Evolutionary conservation across 139 green algal species (phyloP), one percentile per base, ranked within the genome.

Genomic region (Nannochloris sp.): DNA sequence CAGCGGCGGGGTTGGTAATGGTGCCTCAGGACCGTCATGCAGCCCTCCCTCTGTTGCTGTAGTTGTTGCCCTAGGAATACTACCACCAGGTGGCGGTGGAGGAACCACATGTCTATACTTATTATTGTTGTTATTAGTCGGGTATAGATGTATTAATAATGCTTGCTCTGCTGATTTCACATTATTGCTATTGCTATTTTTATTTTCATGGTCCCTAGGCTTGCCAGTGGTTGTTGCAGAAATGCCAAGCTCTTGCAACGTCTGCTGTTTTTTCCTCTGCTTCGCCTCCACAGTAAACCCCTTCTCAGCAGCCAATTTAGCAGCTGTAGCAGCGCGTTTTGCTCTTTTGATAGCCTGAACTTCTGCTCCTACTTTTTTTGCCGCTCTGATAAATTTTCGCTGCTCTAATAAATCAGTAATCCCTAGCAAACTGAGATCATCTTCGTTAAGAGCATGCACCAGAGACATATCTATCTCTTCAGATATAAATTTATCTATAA

Each of bases 1-100:
- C 12, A 71, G 64, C 45, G 25, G 10, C 51, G 64, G 64, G 12
- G 64, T 71, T 42, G n/a, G 63, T 30, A 37, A 54, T 30, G 15
- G 34, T 4, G 48, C 27, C 27, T 51, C 42, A 27, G 19, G 19
- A 19, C 42, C 42, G 19, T 19, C 42, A n/a, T n/a, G n/a, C n/a
- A n/a, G n/a, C n/a, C n/a, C n/a, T n/a, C n/a, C n/a, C n/a, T n/a
- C n/a, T n/a, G n/a, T n/a, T n/a, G n/a, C n/a, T n/a, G n/a, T n/a
- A n/a, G n/a, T n/a, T n/a, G n/a, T n/a, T n/a, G n/a, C n/a, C n/a
- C n/a, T n/a, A n/a, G n/a, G n/a, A n/a, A n/a, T n/a, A n/a, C n/a
- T n/a, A n/a, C n/a, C n/a, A n/a, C n/a, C n/a, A n/a, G n/a, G n/a
- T n/a, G n/a, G n/a, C n/a, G n/a, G n/a, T n/a, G n/a, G n/a, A n/a